Conservation (phyloP, 805 yeast species). For the Candida coquimbonensis region DNA sequence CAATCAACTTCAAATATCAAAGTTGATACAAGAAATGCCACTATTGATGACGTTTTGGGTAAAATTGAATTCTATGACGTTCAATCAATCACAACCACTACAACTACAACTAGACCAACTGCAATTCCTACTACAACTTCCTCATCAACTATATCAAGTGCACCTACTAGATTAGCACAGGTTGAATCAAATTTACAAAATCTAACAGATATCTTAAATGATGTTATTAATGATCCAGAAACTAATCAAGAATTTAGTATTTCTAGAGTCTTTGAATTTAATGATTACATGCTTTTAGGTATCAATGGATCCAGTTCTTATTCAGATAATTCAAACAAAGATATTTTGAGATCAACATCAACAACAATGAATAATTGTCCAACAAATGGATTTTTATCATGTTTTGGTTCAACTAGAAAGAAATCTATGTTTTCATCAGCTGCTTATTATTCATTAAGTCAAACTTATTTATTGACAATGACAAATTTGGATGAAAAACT, state of each 20-base stretch:
- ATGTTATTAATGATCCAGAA: neutral
- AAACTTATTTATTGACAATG: conserved; percentile 1
- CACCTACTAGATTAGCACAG: neutral
- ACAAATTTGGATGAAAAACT: neutral
- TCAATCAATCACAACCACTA: neutral
- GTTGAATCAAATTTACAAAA: neutral
- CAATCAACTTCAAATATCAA: conserved; percentile 4
- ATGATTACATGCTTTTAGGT: conserved; percentile 4
- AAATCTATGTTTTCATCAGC: neutral
- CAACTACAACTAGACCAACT: neutral
- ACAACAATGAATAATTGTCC: neutral
- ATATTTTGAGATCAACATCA: neutral
- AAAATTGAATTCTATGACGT: neutral
- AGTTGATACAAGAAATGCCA: conserved; percentile 7
- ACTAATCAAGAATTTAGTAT: neutral
- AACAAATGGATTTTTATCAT: conserved; percentile 3
- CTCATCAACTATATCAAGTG: neutral
- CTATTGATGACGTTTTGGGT: conserved; percentile 5
- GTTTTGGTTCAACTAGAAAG: neutral
- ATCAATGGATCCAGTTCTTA: conserved; percentile 3
- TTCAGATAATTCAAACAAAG: conserved; percentile 1
- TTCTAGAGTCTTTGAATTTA: conserved; percentile 6
- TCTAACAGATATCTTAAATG: neutral
- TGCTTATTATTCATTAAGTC: conserved; percentile 2
- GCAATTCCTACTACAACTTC: too few relatives aligned